Conservation (phyloP, 2,329 filamentous ascomycete genomes). For the Chaetomiaceae sp. region DNA sequence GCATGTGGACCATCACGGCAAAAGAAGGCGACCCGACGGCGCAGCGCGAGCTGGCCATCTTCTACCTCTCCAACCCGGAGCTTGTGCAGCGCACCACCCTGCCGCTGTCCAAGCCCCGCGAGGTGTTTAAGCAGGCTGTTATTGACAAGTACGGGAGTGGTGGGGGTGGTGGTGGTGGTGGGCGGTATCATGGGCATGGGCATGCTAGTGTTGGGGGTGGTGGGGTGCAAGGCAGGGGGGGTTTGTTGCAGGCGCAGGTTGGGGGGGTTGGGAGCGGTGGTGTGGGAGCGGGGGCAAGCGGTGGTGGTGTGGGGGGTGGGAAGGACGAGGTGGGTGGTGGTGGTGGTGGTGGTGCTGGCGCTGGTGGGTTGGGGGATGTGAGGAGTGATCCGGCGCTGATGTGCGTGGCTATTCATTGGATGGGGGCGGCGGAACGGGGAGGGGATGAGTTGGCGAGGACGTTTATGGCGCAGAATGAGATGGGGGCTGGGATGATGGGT, state of each 20-base stretch:
- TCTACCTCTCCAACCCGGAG: slow-evolving; percentile 90
- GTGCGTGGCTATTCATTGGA: slow-evolving; percentile 96
- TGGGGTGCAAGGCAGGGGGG: slow-evolving; percentile 1
- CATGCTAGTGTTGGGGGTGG: background rate
- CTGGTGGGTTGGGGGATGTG: slow-evolving; percentile 41
- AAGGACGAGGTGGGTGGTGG: no score
- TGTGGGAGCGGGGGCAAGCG: slow-evolving; percentile 27
- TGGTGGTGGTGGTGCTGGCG: slow-evolving; percentile 23
- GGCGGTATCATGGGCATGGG: slow-evolving; percentile 20
- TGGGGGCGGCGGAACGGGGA: slow-evolving; percentile 82
- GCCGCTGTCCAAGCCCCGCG: slow-evolving; percentile 75
- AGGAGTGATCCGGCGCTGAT: slow-evolving; percentile 80
- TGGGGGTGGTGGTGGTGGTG: background rate
- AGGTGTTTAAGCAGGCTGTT: slow-evolving; percentile 85
- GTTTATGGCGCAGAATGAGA: slow-evolving; percentile 63
- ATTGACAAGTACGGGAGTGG: slow-evolving; percentile 60
- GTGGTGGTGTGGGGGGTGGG: slow-evolving; percentile 19
- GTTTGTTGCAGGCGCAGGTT: slow-evolving; percentile 10
- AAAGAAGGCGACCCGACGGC: slow-evolving; percentile 86
- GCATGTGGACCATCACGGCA: slow-evolving; percentile 88
- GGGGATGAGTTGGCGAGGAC: slow-evolving; percentile 80
- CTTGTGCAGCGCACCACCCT: slow-evolving; percentile 74
- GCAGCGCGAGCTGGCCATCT: slow-evolving; percentile 86
- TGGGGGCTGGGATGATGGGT: slow-evolving; percentile 21
- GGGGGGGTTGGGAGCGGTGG: slow-evolving; percentile 28